A percentile compares a stretch with the other conserved stretches of the same genome.
These are phyloP conservation scores for Corchorus olitorius DNA, from an alignment of 345 rosid species.

Conservation along the genomic window DNA sequence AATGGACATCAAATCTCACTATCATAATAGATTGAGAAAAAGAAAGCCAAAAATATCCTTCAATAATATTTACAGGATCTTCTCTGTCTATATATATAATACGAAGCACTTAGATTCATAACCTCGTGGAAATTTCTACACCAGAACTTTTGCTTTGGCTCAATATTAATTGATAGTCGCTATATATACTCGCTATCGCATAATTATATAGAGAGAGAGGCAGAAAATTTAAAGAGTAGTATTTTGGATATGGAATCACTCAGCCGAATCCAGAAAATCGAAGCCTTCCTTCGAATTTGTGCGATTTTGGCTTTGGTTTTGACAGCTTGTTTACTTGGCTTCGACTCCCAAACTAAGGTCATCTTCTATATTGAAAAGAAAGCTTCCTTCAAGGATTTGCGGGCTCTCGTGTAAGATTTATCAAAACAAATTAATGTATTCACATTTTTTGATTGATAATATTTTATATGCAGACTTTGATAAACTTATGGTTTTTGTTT, in stretches of 20 bases:
- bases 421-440: neutral
- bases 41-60: no score
- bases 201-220: neutral
- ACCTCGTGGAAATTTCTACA: neutral
- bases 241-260: neutral
- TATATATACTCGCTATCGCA: neutral
- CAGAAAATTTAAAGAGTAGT: neutral
- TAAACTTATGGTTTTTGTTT: neutral
- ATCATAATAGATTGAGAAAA: no score
- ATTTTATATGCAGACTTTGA: no score
- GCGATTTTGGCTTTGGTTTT: neutral
- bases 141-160: neutral
- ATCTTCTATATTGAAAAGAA: slow-evolving; percentile 15
- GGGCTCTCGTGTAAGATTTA: slow-evolving; percentile 15
- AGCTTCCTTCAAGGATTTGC: slow-evolving; percentile 19
- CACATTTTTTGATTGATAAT: neutral
- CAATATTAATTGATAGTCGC: neutral
- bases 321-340: slow-evolving; percentile 2
- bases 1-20: no score
- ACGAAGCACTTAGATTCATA: neutral
- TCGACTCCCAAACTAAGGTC: slow-evolving; percentile 16
- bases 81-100: no score
- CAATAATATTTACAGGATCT: no score
- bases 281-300: slow-evolving; percentile 5
- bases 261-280: neutral